Base-by-base conservation (phyloP, 495 filamentous ascomycete species). In the Pyrenopolyporus hunteri region DNA sequence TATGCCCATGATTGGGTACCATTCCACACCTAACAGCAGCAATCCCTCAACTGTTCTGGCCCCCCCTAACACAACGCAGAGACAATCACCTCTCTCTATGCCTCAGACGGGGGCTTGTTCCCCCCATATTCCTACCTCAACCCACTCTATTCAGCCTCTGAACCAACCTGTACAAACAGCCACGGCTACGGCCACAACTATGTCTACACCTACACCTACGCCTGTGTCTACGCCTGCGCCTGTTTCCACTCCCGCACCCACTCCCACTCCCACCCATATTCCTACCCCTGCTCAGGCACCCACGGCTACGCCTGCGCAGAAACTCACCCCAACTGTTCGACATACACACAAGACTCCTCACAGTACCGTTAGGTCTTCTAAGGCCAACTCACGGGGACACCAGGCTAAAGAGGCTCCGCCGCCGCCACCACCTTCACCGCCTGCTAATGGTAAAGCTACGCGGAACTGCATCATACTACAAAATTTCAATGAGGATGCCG, bases 381-480 rank as follows among this genome's bases (percentile, higher is more conserved):
- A 46, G 50, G 53, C 63, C 44, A 53, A 70, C 65, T 37, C 28
- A 56, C 57, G 68, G 64, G 63, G 67, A 28, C 56, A 69, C 6
- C 56, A 66, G 32, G 6, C 48, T 5, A 71, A 69, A 44, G 63
- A 69, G 37, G 23, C 33, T 32, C 36, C 54, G 6, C 67, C 52
- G n/a, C 46, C 69, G 4, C 59, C 67, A 0, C 67, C 57, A 10
- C 66, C 66, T 4, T 52, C 57, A 5, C 61, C 70, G 9, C 64
- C 67, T 32, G 62, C 69, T 10, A 61, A 70, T 50, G 69, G 67
- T 6, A 69, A 68, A 49, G 68, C 70, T 32, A 80, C 78, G 20
- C 74, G 77, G n/a, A 77, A 80, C 47, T 80, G 74, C 54, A 79
- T 86, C 31, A 82, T 87, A 49, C 69, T 85, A 0, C 77, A 83